Evolutionary conservation across 164 flowering plant genomes (phyloP).

Genomic region (Litsea cubeba): DNA sequence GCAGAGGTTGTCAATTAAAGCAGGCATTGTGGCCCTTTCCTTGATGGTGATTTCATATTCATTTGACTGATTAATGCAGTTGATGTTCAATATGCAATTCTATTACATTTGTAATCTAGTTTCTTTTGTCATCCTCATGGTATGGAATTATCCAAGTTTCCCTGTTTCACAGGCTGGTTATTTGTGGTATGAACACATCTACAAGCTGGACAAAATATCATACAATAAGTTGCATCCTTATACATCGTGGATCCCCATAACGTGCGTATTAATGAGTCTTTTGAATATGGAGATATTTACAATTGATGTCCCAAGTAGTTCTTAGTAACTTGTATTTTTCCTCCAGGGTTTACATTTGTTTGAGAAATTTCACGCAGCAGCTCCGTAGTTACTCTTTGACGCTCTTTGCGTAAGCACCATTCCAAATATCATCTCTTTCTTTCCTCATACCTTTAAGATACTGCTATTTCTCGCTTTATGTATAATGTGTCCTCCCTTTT

Average conservation of each 20-base stretch:
- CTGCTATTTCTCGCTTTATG: neutral
- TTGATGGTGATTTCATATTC: slow-evolving; percentile 47
- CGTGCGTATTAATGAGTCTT: slow-evolving; percentile 47
- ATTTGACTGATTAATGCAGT: slow-evolving; percentile 4
- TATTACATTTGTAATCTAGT: neutral
- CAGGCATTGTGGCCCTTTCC: slow-evolving; percentile 54
- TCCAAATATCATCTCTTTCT: neutral
- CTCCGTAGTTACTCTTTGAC: slow-evolving; percentile 78
- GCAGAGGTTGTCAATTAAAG: slow-evolving; percentile 55
- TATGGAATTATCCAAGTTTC: slow-evolving; percentile 3
- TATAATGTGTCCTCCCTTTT: neutral
- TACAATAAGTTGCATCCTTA: slow-evolving; percentile 94
- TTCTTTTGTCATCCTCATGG: neutral
- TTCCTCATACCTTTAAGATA: neutral
- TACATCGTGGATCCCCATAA: slow-evolving; percentile 99
- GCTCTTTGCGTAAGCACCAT: slow-evolving; percentile 80
- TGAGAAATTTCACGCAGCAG: slow-evolving; percentile 90
- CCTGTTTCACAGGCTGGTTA: slow-evolving; percentile 58
- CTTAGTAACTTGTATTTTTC: slow-evolving; percentile 11
- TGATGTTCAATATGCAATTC: neutral
- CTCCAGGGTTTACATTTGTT: slow-evolving; percentile 85
- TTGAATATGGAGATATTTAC: neutral
- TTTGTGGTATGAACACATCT: slow-evolving; percentile 86
- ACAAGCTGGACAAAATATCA: slow-evolving; percentile 88
- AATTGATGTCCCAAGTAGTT: slow-evolving; percentile 8